Evolutionary conservation across 2,329 filamentous ascomycete genomes (phyloP).

Genomic region (Lasiodiplodia gonubiensis): DNA sequence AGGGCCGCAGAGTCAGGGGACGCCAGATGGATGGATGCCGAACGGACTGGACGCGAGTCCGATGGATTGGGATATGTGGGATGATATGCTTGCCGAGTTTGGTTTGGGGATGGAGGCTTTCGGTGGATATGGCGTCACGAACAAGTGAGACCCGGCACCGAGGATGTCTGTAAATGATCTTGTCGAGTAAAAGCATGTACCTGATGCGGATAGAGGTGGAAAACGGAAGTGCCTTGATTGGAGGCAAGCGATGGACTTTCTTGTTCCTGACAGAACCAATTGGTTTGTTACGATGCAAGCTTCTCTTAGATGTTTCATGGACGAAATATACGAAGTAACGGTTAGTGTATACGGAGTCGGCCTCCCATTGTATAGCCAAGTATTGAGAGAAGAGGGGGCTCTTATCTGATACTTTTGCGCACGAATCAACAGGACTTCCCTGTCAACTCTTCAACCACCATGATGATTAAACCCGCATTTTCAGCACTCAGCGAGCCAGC

Average conservation of each 20-base stretch:
- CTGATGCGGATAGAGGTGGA: neutral
- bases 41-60: constrained; percentile 33
- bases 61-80: constrained; percentile 40
- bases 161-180: neutral
- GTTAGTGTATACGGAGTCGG: neutral
- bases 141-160: neutral
- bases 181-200: neutral
- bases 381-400: neutral
- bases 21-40: constrained; percentile 11
- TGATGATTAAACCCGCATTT: neutral
- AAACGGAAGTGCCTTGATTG: neutral
- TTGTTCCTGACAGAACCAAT: neutral
- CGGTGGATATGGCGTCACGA: constrained; percentile 2
- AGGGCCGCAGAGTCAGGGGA: neutral
- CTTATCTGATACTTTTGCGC: neutral
- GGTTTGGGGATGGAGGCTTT: constrained; percentile 14
- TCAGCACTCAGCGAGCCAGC: neutral
- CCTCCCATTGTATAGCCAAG: neutral
- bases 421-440: neutral
- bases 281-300: neutral
- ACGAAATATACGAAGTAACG: neutral
- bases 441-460: neutral
- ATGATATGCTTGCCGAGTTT: constrained; percentile 38
- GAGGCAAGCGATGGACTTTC: neutral
- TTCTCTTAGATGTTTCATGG: neutral